These are phyloP conservation scores for Epipyxis sp. DNA, from an alignment of 108 stramenopile genomes.

Conservation along the genomic window DNA sequence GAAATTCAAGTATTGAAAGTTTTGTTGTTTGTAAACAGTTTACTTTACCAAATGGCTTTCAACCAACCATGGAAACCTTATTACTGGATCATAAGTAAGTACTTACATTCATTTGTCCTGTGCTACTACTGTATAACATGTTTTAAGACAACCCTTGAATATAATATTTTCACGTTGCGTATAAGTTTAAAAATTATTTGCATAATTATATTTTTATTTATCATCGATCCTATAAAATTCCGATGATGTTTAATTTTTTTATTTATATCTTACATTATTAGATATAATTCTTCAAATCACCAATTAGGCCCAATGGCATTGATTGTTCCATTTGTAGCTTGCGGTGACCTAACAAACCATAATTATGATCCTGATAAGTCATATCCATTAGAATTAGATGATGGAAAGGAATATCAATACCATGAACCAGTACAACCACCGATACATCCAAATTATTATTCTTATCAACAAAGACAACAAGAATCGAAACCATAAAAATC, in stretches of 20 bases:
- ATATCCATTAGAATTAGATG: neutral
- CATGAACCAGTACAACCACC: slow-evolving; percentile 9
- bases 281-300: slow-evolving; percentile 13
- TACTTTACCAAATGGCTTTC: slow-evolving; percentile 31
- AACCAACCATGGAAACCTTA: slow-evolving; percentile 33
- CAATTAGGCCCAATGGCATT: slow-evolving; percentile 7
- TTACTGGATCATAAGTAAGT: slow-evolving; percentile 11
- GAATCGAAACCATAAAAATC: too few species aligned
- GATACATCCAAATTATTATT: slow-evolving; percentile 12
- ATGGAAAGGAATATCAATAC: neutral
- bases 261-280: too few species aligned
- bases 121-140: too few species aligned
- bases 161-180: too few species aligned
- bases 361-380: slow-evolving; percentile 13
- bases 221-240: too few species aligned
- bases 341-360: slow-evolving; percentile 42
- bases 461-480: neutral
- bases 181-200: too few species aligned
- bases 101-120: too few species aligned
- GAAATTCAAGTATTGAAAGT: slow-evolving; percentile 77
- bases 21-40: slow-evolving; percentile 87
- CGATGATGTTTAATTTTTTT: too few species aligned
- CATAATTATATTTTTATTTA: too few species aligned
- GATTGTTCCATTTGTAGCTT: slow-evolving; percentile 44
- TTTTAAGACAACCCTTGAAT: too few species aligned